Evolutionary conservation across 345 rosid species (phyloP).

Genomic region (Eucalyptus albens): DNA sequence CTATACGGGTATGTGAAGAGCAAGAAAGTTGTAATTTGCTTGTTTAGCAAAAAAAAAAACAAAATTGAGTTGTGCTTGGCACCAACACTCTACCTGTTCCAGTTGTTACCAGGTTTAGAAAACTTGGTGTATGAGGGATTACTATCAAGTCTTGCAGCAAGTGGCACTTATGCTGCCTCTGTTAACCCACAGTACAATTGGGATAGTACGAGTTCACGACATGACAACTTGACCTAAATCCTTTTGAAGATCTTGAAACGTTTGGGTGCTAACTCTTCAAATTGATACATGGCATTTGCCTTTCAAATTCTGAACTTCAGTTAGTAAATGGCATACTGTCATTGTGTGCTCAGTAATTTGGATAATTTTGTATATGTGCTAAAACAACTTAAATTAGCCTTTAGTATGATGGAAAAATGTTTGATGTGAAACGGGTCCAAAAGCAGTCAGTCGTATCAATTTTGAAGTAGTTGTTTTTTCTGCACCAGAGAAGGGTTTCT

Average conservation of each 20-base stretch:
- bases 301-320: neutral
- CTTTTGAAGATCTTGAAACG: neutral
- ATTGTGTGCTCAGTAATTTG: neutral
- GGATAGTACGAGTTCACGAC: neutral
- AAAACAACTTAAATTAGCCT: neutral
- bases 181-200: neutral
- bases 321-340: neutral
- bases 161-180: neutral
- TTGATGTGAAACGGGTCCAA: neutral
- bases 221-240: neutral
- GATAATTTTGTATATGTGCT: neutral
- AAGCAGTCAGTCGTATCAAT: neutral
- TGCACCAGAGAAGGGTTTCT: neutral
- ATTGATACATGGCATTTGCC: neutral
- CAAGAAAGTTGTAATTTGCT: neutral
- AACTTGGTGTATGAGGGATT: neutral
- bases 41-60: neutral
- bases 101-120: neutral
- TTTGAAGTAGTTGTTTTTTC: neutral
- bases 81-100: neutral
- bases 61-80: neutral
- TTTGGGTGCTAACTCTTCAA: neutral
- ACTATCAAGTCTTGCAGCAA: neutral
- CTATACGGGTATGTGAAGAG: neutral
- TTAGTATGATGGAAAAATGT: neutral